Percentiles rank a stretch among this genome's conserved stretches.
Conservation (phyloP, 2,329 filamentous ascomycete species). For the Aspergillus pseudoglaucus region DNA sequence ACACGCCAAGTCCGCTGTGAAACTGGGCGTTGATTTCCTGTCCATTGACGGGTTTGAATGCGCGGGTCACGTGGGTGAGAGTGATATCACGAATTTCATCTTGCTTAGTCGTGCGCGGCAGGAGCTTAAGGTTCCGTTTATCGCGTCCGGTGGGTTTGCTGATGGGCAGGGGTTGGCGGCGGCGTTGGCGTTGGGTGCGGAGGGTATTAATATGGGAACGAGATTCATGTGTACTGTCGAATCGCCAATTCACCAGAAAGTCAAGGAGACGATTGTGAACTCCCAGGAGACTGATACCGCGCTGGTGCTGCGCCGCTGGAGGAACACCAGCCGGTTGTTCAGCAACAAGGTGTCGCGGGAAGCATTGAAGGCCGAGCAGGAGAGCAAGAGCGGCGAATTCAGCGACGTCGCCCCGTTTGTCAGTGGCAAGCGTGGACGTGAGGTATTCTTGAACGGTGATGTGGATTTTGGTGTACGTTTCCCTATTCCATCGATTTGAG, state of each 20-base stretch:
- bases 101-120: constrained; percentile 80
- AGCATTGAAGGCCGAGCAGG: constrained; percentile 74
- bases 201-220: constrained; percentile 97
- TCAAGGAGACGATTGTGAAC: constrained; percentile 87
- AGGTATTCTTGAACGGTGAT: constrained; percentile 91
- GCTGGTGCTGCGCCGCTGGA: constrained; percentile 82
- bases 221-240: constrained; percentile 96
- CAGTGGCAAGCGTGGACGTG: constrained; percentile 79
- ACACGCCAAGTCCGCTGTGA: constrained; percentile 84
- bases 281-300: constrained; percentile 88
- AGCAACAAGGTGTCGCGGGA: constrained; percentile 81
- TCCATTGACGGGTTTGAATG: constrained; percentile 98
- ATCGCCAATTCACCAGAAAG: constrained; percentile 83
- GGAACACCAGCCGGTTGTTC: constrained; percentile 82
- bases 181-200: constrained; percentile 80
- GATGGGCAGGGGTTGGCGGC: constrained; percentile 91
- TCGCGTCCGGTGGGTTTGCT: constrained; percentile 91
- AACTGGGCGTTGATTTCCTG: constrained; percentile 92
- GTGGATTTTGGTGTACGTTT: constrained; percentile 74
- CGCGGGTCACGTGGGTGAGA: constrained; percentile 59
- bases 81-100: constrained; percentile 50
- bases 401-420: constrained; percentile 80
- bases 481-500: constrained; percentile 7
- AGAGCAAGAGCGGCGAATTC: constrained; percentile 80
- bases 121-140: constrained; percentile 78